Evolutionary conservation across 2,329 filamentous ascomycete genomes (phyloP).

Genomic region (Elsinoe australis): DNA sequence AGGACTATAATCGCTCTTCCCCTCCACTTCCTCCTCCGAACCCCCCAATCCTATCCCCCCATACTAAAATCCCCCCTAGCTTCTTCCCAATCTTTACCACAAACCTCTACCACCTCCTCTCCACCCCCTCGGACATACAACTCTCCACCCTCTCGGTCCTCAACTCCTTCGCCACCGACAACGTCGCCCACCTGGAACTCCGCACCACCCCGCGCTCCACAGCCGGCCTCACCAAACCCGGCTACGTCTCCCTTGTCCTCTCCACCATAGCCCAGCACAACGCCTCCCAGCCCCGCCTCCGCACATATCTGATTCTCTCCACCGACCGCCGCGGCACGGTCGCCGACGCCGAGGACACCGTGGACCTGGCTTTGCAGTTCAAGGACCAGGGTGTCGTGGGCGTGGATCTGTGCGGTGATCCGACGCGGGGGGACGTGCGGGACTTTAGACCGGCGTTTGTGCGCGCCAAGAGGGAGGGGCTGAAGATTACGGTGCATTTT

Average conservation of each 20-base stretch:
- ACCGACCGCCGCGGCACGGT: constrained; percentile 60
- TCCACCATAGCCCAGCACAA: constrained; percentile 52
- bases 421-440: constrained; percentile 53
- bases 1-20: no score
- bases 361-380: constrained; percentile 55
- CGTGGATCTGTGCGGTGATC: constrained; percentile 73
- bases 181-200: constrained; percentile 70
- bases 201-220: constrained; percentile 69
- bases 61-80: constrained; percentile 37
- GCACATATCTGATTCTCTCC: constrained; percentile 62
- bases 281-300: constrained; percentile 39
- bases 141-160: constrained; percentile 60
- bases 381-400: constrained; percentile 55
- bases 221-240: constrained; percentile 49
- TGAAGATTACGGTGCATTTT: constrained; percentile 69
- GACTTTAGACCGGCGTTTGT: constrained; percentile 54
- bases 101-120: constrained; percentile 71
- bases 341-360: constrained; percentile 53
- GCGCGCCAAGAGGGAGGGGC: constrained; percentile 46
- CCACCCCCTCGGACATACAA: constrained; percentile 46
- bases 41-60: not conserved
- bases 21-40: not conserved
- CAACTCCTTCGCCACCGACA: constrained; percentile 58
- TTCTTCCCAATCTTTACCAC: constrained; percentile 73
- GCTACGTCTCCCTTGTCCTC: constrained; percentile 61